Evolutionary conservation across 2,329 filamentous ascomycete species (phyloP).

Genomic region (Magnaporthiopsis rhizophila): DNA sequence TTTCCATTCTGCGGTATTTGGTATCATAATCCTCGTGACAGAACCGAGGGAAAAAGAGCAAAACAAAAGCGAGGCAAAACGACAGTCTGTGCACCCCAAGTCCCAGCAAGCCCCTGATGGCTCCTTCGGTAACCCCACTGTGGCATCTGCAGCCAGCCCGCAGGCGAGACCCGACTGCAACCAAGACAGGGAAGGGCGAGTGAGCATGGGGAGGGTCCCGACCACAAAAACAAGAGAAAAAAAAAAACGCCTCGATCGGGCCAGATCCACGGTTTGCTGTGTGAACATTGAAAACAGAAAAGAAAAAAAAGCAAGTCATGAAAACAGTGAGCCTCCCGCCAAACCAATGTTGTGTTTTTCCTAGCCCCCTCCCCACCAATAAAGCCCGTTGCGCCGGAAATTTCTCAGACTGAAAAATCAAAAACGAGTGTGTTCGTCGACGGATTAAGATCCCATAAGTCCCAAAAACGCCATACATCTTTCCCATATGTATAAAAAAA

Average conservation of each 20-base stretch:
- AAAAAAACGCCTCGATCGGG: neutral
- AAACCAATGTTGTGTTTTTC: neutral
- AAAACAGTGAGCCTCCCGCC: neutral
- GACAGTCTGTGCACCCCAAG: too few species aligned
- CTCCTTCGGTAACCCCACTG: neutral
- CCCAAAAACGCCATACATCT: neutral
- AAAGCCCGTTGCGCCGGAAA: neutral
- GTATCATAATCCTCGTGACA: neutral
- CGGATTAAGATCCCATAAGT: neutral
- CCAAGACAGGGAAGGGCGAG: neutral
- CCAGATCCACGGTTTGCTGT: neutral
- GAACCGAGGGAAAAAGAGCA: neutral
- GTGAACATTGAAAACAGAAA: too few species aligned
- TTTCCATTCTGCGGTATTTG: neutral
- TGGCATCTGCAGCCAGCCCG: neutral
- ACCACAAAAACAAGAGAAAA: neutral
- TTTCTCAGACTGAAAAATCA: neutral
- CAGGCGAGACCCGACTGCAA: neutral
- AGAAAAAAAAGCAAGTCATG: neutral
- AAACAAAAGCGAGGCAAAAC: neutral
- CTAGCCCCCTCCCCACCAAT: too few species aligned
- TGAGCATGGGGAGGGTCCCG: neutral
- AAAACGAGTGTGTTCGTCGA: neutral
- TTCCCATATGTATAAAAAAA: neutral
- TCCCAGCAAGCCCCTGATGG: neutral